Evolutionary conservation across 305 asterid genomes (phyloP).

Genomic region (Salvia sclarea): DNA sequence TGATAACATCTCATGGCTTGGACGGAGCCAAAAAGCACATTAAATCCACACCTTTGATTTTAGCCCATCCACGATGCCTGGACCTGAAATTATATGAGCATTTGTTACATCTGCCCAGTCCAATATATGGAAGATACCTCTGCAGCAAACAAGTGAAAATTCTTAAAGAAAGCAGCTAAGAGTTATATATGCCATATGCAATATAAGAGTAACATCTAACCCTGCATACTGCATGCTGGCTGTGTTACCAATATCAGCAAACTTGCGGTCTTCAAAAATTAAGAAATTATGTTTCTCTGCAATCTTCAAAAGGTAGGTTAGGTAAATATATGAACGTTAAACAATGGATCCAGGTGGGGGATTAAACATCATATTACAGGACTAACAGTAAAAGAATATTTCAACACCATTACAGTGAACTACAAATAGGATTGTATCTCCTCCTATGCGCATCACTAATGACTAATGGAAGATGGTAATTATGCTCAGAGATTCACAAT

Average conservation of each 20-base stretch:
- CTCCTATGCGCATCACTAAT: background rate
- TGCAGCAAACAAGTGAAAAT: slow-evolving; percentile 40
- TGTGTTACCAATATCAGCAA: slow-evolving; percentile 96
- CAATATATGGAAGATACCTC: slow-evolving; percentile 76
- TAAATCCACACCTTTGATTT: slow-evolving; percentile 67
- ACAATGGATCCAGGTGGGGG: background rate
- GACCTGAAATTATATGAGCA: slow-evolving; percentile 93
- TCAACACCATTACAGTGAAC: slow-evolving; percentile 9
- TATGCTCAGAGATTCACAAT: slow-evolving; percentile 28
- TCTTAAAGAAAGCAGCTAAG: slow-evolving; percentile 31
- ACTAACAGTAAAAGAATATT: slow-evolving; percentile 11
- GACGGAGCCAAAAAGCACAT: background rate
- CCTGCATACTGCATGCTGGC: slow-evolving; percentile 94
- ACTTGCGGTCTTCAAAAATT: slow-evolving; percentile 92
- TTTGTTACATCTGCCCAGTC: slow-evolving; percentile 96
- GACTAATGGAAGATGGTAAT: slow-evolving; percentile 5
- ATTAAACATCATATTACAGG: background rate
- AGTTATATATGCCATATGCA: slow-evolving; percentile 7
- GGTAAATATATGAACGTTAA: background rate
- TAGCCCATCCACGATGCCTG: slow-evolving; percentile 93
- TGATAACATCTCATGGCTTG: background rate
- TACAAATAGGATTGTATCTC: slow-evolving; percentile 3
- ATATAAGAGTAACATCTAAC: slow-evolving; percentile 47
- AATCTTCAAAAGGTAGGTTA: slow-evolving; percentile 50
- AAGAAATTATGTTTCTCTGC: slow-evolving; percentile 85